Evolutionary conservation across 2,329 filamentous ascomycete genomes (phyloP), one percentile per base, ranked within the genome.

Genomic region (Boeremia exigua): DNA sequence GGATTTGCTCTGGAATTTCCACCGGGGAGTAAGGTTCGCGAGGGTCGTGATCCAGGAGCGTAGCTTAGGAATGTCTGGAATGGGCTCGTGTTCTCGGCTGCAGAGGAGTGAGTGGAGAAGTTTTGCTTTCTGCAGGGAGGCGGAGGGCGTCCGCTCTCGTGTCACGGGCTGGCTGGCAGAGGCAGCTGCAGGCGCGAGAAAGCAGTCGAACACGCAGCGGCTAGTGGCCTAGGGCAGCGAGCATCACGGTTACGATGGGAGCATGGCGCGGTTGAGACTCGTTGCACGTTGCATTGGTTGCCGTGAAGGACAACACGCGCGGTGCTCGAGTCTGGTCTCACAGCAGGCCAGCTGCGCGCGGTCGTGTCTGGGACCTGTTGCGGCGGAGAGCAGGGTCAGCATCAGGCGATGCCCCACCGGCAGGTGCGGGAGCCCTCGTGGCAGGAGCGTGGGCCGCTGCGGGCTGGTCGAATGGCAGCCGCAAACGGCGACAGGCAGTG

Each of bases 381-480:
- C 38, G 23, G 42, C 32, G 27, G 37, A 45, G 38, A 19, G 25
- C 17, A 47, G 33, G 23, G 43, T 34, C 37, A 38, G 37, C 36
- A 50, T 38, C 47, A 38, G 53, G 15, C 42, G 23, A 38, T 42
- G 46, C 53, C 53, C 47, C 36, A 19, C 47, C 27, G 39, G 23
- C 25, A 19, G 36, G 25, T 52, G 60, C 60, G 58, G 58, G 60
- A 59, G 45, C 58, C 60, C 51, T 56, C 62, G 65, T 65, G 63
- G 63, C 59, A 54, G 47, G 37, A 52, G 60, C 65, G 60, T 62
- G 61, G 65, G 63, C 54, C 57, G 55, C 61, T 54, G 57, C 47
- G 40, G 48, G 50, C 14, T 47, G 33, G 44, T 28, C 51, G 33
- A 56, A 44, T 48, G 53, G 53, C 34, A 49, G 52, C 42, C 46